Conservation (phyloP, 352 stramenopile species). For the Aphanomyces stellatus region DNA sequence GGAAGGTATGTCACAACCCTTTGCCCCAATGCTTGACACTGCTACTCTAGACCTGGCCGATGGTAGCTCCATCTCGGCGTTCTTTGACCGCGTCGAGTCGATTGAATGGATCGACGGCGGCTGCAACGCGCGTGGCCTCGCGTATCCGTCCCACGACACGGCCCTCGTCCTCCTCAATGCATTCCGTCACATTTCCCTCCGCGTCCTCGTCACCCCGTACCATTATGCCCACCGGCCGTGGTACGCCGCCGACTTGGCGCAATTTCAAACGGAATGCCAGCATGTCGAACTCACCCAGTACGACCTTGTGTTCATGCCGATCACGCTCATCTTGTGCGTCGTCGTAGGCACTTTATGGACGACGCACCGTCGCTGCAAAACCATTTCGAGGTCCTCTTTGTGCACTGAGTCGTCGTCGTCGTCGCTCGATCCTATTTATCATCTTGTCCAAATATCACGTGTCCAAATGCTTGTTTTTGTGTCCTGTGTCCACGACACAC, state of each 20-base stretch:
- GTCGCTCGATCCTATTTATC: too few relatives aligned
- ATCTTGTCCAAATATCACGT: too few relatives aligned
- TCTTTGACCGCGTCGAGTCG: neutral
- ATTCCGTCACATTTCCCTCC: neutral
- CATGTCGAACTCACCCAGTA: neutral
- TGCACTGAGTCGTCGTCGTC: too few relatives aligned
- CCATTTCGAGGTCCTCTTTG: neutral
- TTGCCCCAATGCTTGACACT: too few relatives aligned
- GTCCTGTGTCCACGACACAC: too few relatives aligned
- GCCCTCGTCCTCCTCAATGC: neutral
- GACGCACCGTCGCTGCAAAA: neutral
- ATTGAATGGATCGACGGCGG: conserved; percentile 1
- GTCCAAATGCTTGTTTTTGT: too few relatives aligned
- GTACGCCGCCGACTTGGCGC: neutral
- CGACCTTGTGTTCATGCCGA: neutral
- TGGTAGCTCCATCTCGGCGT: neutral
- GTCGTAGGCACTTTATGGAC: neutral
- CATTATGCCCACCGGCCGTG: neutral
- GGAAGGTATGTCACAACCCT: neutral
- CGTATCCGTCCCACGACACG: neutral
- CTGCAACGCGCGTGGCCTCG: neutral
- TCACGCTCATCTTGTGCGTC: neutral
- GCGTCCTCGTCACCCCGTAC: neutral
- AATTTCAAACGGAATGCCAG: neutral
- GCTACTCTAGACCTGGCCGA: neutral